Base-by-base conservation (phyloP, 2,329 filamentous ascomycete genomes). In the Ascochyta koolunga region DNA sequence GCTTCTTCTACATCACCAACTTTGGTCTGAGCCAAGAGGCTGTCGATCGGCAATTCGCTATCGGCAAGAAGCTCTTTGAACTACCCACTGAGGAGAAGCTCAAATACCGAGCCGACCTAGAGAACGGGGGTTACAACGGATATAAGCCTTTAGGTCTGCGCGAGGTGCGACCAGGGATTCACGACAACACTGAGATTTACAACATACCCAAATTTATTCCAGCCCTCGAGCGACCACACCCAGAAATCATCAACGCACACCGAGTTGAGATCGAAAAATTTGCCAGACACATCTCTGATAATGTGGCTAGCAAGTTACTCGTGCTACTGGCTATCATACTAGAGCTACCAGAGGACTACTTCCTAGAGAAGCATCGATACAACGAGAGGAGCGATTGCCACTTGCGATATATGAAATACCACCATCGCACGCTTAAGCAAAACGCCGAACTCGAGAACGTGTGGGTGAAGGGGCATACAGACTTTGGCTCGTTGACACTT, bases 331-430 rank as follows among this genome's bases (percentile, higher is more conserved):
- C 85, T 2, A 78, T 86, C 27, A 76, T 87, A 0, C 77, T 88
- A 0, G 78, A 88, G 61, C 74, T 88, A 0, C 82, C 83, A 0
- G 83, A 87, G 61, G 78, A 85, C 7, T 77, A 80, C 49, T 75
- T 87, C 27, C 76, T 83, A 53, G 72, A 78, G 10, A 73, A 82
- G 4, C 85, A 88, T 64, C 76, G 75, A 16, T 88, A 87, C 67
- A 78, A 84, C 2, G 74, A 79, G 11, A 77, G 80, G 19, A 79
- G 81, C 21, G 83, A 86, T 53, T 82, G 83, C 18, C 83, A 86
- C 46, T 73, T 87, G 6, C 79, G 85, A 5, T 86, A 86, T 65
- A 86, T 86, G 82, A 78, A 80, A 46, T 86, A 86, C 50, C 76
- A 76, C 9, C 78, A 78, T 2, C 80, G 82, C 19, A 77, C 74